phyloP scores from a whole-genome alignment of 1,284 basidiomycete species.

The Ceratobasidium sp. region DNA sequence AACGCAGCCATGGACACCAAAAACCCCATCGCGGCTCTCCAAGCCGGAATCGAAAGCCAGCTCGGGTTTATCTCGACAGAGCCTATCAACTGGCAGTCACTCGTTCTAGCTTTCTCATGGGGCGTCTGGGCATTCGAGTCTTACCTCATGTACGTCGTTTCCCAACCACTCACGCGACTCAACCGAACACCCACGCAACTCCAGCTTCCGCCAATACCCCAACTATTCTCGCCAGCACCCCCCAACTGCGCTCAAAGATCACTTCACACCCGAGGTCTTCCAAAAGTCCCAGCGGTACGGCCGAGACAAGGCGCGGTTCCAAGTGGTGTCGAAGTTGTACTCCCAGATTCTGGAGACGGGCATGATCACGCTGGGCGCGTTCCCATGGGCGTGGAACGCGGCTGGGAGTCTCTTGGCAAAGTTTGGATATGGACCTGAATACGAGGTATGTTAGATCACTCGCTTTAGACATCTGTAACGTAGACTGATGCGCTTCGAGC shows the following conservation, averaged over 20 bases:
- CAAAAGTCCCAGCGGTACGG: slow-evolving; percentile 92
- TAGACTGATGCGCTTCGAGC: slow-evolving; percentile 43
- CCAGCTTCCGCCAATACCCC: slow-evolving; percentile 83
- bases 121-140: slow-evolving; percentile 83
- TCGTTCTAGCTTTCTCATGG: slow-evolving; percentile 80
- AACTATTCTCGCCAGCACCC: slow-evolving; percentile 83
- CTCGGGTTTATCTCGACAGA: slow-evolving; percentile 44
- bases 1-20: background rate
- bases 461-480: slow-evolving; percentile 10
- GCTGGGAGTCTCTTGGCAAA: slow-evolving; percentile 64
- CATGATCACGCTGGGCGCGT: slow-evolving; percentile 79
- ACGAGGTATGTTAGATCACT: slow-evolving; percentile 64
- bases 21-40: slow-evolving; percentile 38
- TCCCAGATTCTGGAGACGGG: slow-evolving; percentile 76
- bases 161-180: slow-evolving; percentile 23
- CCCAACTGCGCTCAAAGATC: slow-evolving; percentile 75
- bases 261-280: slow-evolving; percentile 81
- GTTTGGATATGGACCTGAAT: slow-evolving; percentile 71
- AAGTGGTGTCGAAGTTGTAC: slow-evolving; percentile 76
- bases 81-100: slow-evolving; percentile 74
- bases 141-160: slow-evolving; percentile 75
- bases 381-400: slow-evolving; percentile 80
- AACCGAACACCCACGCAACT: slow-evolving; percentile 13
- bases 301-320: slow-evolving; percentile 89
- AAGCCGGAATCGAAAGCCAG: slow-evolving; percentile 38